Percentiles rank a stretch among this genome's conserved stretches.
Conservation (phyloP, 1,284 basidiomycete species). For the Moesziomyces sp. region DNA sequence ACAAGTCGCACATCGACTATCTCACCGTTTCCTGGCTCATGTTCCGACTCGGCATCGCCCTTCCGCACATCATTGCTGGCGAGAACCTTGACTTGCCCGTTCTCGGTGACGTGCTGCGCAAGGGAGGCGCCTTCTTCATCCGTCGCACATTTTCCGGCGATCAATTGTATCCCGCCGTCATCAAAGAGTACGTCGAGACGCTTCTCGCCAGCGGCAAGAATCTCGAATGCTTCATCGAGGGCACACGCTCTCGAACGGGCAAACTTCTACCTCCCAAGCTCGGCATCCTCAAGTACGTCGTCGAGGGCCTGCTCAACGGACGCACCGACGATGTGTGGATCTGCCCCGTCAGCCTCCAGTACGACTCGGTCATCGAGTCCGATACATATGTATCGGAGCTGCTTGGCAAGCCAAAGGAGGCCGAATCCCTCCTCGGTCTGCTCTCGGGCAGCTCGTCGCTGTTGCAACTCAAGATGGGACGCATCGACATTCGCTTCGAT, state of each 20-base stretch:
- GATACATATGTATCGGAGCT: constrained; percentile 68
- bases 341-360: constrained; percentile 68
- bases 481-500: constrained; percentile 69
- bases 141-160: constrained; percentile 67
- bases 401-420: constrained; percentile 69
- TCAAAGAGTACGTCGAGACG: constrained; percentile 68
- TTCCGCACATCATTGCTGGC: constrained; percentile 69
- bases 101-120: constrained; percentile 64
- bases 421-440: constrained; percentile 67
- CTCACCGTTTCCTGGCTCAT: constrained; percentile 62
- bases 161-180: constrained; percentile 67
- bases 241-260: constrained; percentile 68
- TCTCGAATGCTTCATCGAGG: constrained; percentile 68
- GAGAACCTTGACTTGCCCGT: constrained; percentile 67
- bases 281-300: constrained; percentile 68
- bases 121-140: constrained; percentile 68
- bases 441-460: constrained; percentile 64
- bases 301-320: constrained; percentile 64
- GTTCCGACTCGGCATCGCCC: constrained; percentile 66
- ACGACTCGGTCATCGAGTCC: constrained; percentile 69
- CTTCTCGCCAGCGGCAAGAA: constrained; percentile 66
- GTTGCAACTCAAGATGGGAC: constrained; percentile 66
- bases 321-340: constrained; percentile 67
- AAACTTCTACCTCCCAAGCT: constrained; percentile 69
- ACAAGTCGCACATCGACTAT: constrained; percentile 68